phyloP scores from a whole-genome alignment of 2,329 filamentous ascomycete genomes.

The Botryosphaeria dothidea region DNA sequence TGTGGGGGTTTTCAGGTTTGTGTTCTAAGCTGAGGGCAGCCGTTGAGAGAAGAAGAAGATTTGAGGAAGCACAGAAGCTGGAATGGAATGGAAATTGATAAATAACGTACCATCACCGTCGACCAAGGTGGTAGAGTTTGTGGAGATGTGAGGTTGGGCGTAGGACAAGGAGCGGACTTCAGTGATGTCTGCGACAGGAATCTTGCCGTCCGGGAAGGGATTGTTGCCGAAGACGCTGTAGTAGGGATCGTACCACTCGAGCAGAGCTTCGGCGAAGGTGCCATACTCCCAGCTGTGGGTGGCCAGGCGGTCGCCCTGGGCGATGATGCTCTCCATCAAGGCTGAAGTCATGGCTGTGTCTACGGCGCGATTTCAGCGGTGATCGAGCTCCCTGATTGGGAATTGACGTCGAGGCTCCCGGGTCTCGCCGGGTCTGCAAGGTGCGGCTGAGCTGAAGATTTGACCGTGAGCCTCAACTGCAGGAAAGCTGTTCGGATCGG shows the following conservation, averaged over 20 bases:
- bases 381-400: background rate
- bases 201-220: conserved; percentile 37
- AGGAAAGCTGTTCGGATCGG: background rate
- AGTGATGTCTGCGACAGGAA: conserved; percentile 25
- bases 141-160: conserved; percentile 35
- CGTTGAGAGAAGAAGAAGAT: background rate
- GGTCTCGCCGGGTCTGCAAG: background rate
- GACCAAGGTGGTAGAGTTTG: conserved; percentile 32
- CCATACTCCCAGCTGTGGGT: conserved; percentile 46
- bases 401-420: background rate
- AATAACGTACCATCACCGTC: conserved; percentile 35
- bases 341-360: background rate
- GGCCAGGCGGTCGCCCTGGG: conserved; percentile 33
- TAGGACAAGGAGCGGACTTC: conserved; percentile 36
- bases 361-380: no score
- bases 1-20: background rate
- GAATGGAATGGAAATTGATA: no score
- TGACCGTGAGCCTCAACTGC: background rate
- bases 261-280: conserved; percentile 42
- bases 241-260: conserved; percentile 40
- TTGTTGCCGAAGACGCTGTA: conserved; percentile 39
- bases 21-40: background rate
- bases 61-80: background rate
- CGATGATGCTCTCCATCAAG: conserved; percentile 25
- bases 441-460: background rate